A percentile compares a stretch with the other conserved stretches of the same genome.
Evolutionary conservation across 805 yeast species (phyloP).

Genomic region (Dipodascus geniculatus): DNA sequence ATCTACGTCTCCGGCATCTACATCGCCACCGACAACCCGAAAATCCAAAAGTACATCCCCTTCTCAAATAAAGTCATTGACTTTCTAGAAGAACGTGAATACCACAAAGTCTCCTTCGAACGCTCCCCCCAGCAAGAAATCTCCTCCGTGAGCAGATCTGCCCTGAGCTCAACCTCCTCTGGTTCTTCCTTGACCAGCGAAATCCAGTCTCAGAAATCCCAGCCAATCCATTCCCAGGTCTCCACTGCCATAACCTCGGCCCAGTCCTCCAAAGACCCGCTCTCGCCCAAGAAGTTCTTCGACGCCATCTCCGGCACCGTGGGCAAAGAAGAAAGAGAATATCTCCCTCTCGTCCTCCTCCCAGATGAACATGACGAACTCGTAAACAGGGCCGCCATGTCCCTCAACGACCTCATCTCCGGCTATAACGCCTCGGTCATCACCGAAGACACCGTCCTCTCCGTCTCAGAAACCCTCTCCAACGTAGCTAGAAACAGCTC

Average conservation of each 20-base stretch:
- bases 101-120: conserved; percentile 1
- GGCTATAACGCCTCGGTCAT: conserved; percentile 19
- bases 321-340: conserved; percentile 13
- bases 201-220: not conserved
- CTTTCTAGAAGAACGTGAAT: conserved; percentile 12
- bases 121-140: not conserved
- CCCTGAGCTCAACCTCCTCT: not conserved
- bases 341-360: conserved; percentile 18
- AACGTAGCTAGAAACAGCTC: conserved; percentile 11
- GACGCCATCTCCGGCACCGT: conserved; percentile 18
- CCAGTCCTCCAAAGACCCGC: conserved; percentile 5
- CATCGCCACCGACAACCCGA: not conserved
- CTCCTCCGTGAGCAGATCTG: not conserved
- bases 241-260: conserved; percentile 1
- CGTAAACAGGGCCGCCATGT: conserved; percentile 15
- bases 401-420: conserved; percentile 19
- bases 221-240: not conserved
- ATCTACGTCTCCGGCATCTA: not conserved
- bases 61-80: conserved; percentile 12
- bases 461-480: conserved; percentile 10
- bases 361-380: conserved; percentile 18
- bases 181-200: conserved; percentile 1
- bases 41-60: conserved; percentile 12
- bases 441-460: conserved; percentile 12
- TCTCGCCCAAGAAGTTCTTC: conserved; percentile 13